A percentile compares a stretch with the other conserved stretches of the same genome.
Evolutionary conservation across 257 asterid species (phyloP).

Genomic region (Agastache rugosa): DNA sequence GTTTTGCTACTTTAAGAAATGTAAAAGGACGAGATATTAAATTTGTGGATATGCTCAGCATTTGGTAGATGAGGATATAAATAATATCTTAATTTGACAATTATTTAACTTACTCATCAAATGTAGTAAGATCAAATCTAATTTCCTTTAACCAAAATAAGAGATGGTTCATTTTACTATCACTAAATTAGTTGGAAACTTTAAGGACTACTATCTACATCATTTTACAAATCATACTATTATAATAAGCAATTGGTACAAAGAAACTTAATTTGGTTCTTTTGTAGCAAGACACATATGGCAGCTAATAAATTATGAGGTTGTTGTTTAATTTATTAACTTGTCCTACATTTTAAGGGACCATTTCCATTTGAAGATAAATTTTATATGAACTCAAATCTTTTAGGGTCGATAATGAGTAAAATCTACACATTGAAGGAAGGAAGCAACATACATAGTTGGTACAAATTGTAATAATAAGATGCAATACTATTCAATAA

Average conservation of each 20-base stretch:
- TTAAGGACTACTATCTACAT: neutral
- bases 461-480: neutral
- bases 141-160: neutral
- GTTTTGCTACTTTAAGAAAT: neutral
- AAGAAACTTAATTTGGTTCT: slow-evolving; percentile 8
- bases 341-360: slow-evolving; percentile 17
- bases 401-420: slow-evolving; percentile 21
- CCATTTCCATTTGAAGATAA: slow-evolving; percentile 17
- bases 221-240: neutral
- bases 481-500: slow-evolving; percentile 24
- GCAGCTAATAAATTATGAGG: neutral
- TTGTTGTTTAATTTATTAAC: neutral
- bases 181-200: neutral
- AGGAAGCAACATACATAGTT: slow-evolving; percentile 9
- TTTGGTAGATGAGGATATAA: neutral
- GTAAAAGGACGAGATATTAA: neutral
- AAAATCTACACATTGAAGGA: slow-evolving; percentile 15
- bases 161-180: neutral
- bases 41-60: neutral
- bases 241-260: neutral
- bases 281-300: slow-evolving; percentile 22
- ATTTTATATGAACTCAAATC: neutral
- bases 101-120: neutral
- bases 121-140: neutral
- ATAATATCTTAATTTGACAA: neutral